Conservation (phyloP, 768 basidiomycete species). For the Asterophora parasitica region DNA sequence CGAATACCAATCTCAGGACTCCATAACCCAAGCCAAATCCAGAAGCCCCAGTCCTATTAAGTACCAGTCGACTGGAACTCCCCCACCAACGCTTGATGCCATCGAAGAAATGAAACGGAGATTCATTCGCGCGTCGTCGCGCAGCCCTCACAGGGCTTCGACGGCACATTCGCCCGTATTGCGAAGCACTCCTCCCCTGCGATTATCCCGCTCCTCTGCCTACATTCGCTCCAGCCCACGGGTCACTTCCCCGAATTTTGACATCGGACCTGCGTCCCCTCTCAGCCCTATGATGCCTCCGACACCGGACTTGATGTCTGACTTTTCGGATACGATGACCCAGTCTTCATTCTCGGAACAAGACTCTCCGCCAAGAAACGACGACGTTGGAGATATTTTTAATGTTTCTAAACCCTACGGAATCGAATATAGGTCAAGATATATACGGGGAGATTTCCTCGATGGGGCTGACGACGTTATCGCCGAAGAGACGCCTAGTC, state of each 20-base stretch:
- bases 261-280: conserved; percentile 3
- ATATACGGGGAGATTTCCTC: conserved; percentile 23
- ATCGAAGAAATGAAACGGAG: conserved; percentile 62
- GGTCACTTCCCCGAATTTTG: conserved; percentile 1
- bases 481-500: conserved; percentile 26
- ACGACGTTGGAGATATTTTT: conserved; percentile 20
- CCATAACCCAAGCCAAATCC: conserved; percentile 15
- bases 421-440: conserved; percentile 16
- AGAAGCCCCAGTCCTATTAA: conserved; percentile 22
- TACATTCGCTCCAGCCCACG: conserved; percentile 13
- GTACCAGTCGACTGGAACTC: conserved; percentile 23
- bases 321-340: conserved; percentile 55
- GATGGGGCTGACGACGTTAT: conserved; percentile 23
- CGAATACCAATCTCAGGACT: conserved; percentile 10
- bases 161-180: conserved; percentile 3
- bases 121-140: conserved; percentile 36
- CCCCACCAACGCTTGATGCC: conserved; percentile 41
- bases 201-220: conserved; percentile 18
- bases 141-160: conserved; percentile 15
- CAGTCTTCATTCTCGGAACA: conserved; percentile 46
- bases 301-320: conserved; percentile 58
- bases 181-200: not conserved
- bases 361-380: conserved; percentile 43
- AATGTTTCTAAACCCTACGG: conserved; percentile 17
- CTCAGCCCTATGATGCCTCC: conserved; percentile 30